Evolutionary conservation across 169 alveolate species (phyloP).

Genomic region (Eimeria mitis): DNA sequence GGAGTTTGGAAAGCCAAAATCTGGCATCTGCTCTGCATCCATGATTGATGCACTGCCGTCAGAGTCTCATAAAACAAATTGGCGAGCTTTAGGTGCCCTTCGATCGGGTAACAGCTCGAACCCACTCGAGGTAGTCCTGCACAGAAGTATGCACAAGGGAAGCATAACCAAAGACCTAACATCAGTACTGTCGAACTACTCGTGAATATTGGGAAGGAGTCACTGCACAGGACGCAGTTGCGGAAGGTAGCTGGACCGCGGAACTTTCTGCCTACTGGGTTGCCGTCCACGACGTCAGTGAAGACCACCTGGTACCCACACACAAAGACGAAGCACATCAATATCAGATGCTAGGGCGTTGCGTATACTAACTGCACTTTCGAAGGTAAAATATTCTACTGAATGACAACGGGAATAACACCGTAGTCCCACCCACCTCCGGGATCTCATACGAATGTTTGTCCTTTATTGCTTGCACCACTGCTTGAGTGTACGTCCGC

Average conservation of each 20-base stretch:
- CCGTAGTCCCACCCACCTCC: conserved; percentile 41
- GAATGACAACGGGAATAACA: not conserved
- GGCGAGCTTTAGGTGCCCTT: not conserved
- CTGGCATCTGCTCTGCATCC: not conserved
- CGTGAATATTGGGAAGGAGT: not conserved
- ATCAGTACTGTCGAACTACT: not conserved
- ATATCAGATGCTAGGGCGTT: not conserved
- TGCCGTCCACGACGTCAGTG: conserved; percentile 78
- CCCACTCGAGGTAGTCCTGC: conserved; percentile 70
- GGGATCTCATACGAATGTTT: conserved; percentile 82
- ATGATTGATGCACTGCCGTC: not conserved
- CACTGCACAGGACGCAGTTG: not conserved
- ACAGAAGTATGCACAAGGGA: not conserved
- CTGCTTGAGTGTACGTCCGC: conserved; percentile 24
- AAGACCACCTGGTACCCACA: conserved; percentile 70
- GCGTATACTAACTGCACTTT: not conserved
- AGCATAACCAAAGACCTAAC: not conserved
- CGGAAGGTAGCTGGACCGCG: not conserved
- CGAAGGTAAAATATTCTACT: not conserved
- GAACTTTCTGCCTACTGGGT: conserved; percentile 26
- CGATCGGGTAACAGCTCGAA: conserved; percentile 56
- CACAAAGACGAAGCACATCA: not conserved
- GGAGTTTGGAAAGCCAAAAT: not conserved
- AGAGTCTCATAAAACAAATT: not conserved
- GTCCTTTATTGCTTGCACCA: conserved; percentile 51